Evolutionary conservation across 306 rosid species (phyloP).

Genomic region (Begonia loranthoides): DNA sequence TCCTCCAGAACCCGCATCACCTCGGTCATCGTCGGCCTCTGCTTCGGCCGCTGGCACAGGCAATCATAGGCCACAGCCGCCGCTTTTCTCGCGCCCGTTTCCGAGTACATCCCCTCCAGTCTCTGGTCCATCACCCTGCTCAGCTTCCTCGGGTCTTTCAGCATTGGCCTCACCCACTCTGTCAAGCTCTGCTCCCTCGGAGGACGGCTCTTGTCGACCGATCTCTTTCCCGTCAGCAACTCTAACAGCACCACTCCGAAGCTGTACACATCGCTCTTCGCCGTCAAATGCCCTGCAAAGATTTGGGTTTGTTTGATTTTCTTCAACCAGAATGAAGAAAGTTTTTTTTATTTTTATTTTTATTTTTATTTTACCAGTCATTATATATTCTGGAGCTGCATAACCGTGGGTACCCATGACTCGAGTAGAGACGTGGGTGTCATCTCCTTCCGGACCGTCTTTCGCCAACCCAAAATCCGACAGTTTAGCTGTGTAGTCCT

Average conservation of each 20-base stretch:
- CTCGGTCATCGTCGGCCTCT: conserved; percentile 11
- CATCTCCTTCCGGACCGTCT: conserved; percentile 17
- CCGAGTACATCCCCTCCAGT: conserved; percentile 15
- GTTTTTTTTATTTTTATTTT: not conserved
- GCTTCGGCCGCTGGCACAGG: conserved; percentile 13
- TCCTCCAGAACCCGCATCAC: conserved; percentile 8
- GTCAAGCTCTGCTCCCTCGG: conserved; percentile 11
- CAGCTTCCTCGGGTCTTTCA: conserved; percentile 12
- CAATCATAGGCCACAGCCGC: conserved; percentile 8
- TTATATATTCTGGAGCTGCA: conserved; percentile 14
- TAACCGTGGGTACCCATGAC: conserved; percentile 15
- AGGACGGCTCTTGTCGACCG: conserved; percentile 14
- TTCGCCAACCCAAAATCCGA: conserved; percentile 14
- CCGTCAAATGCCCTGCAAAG: conserved; percentile 13
- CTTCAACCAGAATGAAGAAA: not conserved
- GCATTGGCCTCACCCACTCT: conserved; percentile 13
- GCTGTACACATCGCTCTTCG: conserved; percentile 16
- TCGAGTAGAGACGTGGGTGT: conserved; percentile 15
- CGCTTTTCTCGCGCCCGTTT: conserved; percentile 11
- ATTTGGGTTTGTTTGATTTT: not conserved
- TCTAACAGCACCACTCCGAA: conserved; percentile 17
- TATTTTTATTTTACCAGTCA: conserved; percentile 9
- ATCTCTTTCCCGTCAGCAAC: conserved; percentile 10
- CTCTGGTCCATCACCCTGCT: conserved; percentile 12
- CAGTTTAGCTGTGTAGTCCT: conserved; percentile 9